These are phyloP conservation scores for Peronosclerospora sorghi DNA, from an alignment of 352 stramenopile species.

Conservation along the genomic window DNA sequence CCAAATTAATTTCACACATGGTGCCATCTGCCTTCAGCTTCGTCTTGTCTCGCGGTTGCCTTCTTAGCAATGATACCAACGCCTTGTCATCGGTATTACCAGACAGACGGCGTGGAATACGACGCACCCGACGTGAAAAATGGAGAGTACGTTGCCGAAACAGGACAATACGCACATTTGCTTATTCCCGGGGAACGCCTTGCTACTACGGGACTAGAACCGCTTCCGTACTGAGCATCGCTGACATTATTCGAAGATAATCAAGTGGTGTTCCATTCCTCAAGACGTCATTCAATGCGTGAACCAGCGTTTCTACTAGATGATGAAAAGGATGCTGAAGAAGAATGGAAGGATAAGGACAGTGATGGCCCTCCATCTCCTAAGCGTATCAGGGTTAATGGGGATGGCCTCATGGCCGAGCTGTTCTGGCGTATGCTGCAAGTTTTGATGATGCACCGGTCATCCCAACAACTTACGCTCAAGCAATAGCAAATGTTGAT, in stretches of 20 bases:
- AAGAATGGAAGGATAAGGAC: conserved; percentile 3
- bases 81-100: too few species aligned
- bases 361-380: conserved; percentile 6
- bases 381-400: conserved; percentile 8
- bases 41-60: too few species aligned
- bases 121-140: conserved; percentile 1
- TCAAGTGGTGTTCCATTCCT: conserved; percentile 1
- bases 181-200: background rate
- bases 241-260: background rate
- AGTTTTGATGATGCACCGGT: background rate
- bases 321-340: conserved; percentile 1
- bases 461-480: background rate
- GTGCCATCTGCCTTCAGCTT: too few species aligned
- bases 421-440: conserved; percentile 2
- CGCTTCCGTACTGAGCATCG: background rate
- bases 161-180: background rate
- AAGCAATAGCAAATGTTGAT: background rate
- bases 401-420: conserved; percentile 4
- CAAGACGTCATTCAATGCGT: background rate
- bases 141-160: background rate
- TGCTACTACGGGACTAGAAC: background rate
- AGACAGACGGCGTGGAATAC: conserved; percentile 1
- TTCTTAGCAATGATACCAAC: too few species aligned
- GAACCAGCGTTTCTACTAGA: conserved; percentile 1
- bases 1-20: too few species aligned